phyloP scores from a whole-genome alignment of 2,329 filamentous ascomycete genomes.

The Dactylellina cionopaga region DNA sequence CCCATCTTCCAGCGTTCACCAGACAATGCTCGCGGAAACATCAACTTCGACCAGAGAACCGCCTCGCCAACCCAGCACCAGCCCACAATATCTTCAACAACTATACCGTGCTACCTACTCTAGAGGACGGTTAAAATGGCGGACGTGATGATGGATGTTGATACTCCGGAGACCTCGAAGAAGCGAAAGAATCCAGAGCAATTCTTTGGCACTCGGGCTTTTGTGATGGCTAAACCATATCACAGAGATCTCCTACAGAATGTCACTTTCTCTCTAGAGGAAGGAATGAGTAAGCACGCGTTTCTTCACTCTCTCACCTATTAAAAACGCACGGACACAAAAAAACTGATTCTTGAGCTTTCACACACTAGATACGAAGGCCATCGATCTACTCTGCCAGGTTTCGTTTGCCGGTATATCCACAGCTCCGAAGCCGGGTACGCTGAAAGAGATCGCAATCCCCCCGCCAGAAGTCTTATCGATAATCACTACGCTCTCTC shows the following conservation, averaged over 20 bases:
- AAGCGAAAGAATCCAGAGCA: not conserved
- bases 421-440: conserved; percentile 5
- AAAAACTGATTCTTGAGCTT: no score
- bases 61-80: not conserved
- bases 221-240: conserved; percentile 7
- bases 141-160: conserved; percentile 15
- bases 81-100: not conserved
- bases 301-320: not conserved
- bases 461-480: conserved; percentile 36
- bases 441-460: conserved; percentile 18
- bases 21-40: conserved; percentile 7
- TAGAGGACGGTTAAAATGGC: not conserved
- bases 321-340: no score
- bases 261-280: conserved; percentile 20
- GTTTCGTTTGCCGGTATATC: conserved; percentile 39
- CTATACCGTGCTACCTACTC: not conserved
- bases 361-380: conserved; percentile 26
- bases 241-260: conserved; percentile 14
- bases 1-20: not conserved
- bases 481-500: conserved; percentile 39
- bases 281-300: conserved; percentile 28
- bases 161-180: conserved; percentile 1
- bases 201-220: conserved; percentile 21
- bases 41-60: not conserved
- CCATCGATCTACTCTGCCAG: conserved; percentile 32